Evolutionary conservation across 768 basidiomycete species (phyloP).

Genomic region (Tricholoma sp.): DNA sequence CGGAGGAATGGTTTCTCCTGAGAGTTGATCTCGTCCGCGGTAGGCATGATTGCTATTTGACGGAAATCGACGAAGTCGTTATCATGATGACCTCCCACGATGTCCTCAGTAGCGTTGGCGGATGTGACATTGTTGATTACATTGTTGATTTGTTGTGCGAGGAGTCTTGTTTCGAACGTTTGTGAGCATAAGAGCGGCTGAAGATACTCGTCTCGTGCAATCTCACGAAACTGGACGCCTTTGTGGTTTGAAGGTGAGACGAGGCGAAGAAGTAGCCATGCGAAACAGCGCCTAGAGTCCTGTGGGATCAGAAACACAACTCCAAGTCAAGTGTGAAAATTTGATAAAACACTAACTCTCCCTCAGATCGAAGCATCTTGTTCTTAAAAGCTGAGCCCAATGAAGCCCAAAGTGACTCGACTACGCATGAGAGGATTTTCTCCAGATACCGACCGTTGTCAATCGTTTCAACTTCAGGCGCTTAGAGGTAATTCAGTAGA

Average conservation of each 20-base stretch:
- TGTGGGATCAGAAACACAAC: not conserved
- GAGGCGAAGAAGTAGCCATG: not conserved
- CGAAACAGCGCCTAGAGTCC: not conserved
- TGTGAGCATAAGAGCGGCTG: not conserved
- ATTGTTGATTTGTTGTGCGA: not conserved
- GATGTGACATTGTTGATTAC: not conserved
- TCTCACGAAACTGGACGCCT: not conserved
- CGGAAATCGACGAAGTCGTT: conserved; percentile 66
- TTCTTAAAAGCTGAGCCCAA: not conserved
- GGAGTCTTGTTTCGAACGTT: not conserved
- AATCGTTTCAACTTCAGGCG: not conserved
- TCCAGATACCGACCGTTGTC: not conserved
- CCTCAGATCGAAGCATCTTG: not conserved
- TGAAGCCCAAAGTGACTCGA: not conserved
- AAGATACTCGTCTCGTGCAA: not conserved
- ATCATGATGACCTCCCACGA: conserved; percentile 57
- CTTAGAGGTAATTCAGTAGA: not conserved
- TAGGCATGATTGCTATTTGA: conserved; percentile 57
- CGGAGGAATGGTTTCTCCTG: conserved; percentile 44
- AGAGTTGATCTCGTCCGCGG: conserved; percentile 49
- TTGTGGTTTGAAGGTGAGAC: not conserved
- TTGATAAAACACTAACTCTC: not conserved
- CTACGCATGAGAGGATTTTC: not conserved
- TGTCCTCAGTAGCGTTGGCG: not conserved
- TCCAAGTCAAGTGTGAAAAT: not conserved